Evolutionary conservation across 257 asterid genomes (phyloP).

Genomic region (Nicotiana benthamiana): DNA sequence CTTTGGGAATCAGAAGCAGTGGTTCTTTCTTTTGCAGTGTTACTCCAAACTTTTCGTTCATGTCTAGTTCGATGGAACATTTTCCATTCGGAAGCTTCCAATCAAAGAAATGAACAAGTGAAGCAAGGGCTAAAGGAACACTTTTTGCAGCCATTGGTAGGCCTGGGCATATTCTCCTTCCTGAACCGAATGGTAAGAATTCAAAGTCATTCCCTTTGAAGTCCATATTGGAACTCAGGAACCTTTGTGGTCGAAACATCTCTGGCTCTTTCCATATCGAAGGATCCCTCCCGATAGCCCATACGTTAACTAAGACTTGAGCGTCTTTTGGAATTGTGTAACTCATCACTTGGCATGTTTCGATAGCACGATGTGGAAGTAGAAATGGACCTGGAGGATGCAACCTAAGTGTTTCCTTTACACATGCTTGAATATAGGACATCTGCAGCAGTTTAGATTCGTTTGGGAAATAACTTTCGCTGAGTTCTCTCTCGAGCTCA

Average conservation of each 20-base stretch:
- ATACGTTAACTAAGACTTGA: conserved; percentile 21
- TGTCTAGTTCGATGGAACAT: background rate
- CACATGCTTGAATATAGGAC: conserved; percentile 31
- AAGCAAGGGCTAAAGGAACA: conserved; percentile 19
- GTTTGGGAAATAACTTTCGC: background rate
- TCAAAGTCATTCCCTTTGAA: conserved; percentile 42
- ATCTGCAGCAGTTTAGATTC: conserved; percentile 11
- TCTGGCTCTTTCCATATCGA: conserved; percentile 32
- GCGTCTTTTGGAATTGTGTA: conserved; percentile 29
- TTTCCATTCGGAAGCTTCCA: conserved; percentile 24
- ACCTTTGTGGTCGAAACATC: conserved; percentile 29
- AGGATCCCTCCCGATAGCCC: conserved; percentile 40
- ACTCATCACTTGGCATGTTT: conserved; percentile 27
- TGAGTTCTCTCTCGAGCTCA: conserved; percentile 15
- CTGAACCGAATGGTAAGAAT: conserved; percentile 39
- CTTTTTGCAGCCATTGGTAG: conserved; percentile 31
- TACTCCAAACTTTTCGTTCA: conserved; percentile 19
- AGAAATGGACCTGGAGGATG: conserved; percentile 44
- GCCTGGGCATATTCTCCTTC: conserved; percentile 49
- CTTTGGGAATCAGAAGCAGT: conserved; percentile 22
- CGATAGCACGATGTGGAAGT: conserved; percentile 26
- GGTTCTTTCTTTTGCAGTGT: conserved; percentile 23
- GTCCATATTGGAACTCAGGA: conserved; percentile 21
- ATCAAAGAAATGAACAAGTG: conserved; percentile 21
- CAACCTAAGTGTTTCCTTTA: conserved; percentile 39